phyloP scores from a whole-genome alignment of 257 asterid species.

The Nicotiana knightiana region DNA sequence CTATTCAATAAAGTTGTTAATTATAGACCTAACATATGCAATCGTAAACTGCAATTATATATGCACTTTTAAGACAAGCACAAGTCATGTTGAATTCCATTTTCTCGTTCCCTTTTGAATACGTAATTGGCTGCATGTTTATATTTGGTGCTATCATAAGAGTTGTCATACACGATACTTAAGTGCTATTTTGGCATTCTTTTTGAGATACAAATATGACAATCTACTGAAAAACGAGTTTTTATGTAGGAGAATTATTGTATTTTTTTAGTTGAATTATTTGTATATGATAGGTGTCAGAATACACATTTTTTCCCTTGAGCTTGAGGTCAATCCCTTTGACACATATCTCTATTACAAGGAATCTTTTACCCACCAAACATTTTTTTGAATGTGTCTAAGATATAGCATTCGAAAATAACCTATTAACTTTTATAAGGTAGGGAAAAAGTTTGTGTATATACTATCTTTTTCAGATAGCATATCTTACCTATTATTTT shows the following conservation, averaged over 20 bases:
- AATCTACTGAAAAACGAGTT: neutral
- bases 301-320: no score
- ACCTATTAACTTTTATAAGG: fast-evolving
- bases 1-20: neutral
- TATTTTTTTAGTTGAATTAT: neutral
- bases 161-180: neutral
- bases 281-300: no score
- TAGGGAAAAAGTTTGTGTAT: fast-evolving
- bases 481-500: no score
- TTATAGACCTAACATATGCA: neutral
- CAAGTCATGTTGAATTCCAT: neutral
- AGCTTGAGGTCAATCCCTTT: no score
- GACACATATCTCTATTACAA: no score
- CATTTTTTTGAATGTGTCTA: no score
- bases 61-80: neutral
- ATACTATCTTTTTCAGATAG: fast-evolving
- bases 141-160: neutral
- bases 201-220: neutral
- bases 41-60: neutral
- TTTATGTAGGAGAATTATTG: neutral
- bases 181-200: neutral
- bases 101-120: neutral
- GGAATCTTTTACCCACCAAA: no score
- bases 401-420: no score
- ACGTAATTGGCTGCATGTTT: neutral